Base-by-base conservation (phyloP, 2,329 filamentous ascomycete genomes). In the Fusarium sp. region DNA sequence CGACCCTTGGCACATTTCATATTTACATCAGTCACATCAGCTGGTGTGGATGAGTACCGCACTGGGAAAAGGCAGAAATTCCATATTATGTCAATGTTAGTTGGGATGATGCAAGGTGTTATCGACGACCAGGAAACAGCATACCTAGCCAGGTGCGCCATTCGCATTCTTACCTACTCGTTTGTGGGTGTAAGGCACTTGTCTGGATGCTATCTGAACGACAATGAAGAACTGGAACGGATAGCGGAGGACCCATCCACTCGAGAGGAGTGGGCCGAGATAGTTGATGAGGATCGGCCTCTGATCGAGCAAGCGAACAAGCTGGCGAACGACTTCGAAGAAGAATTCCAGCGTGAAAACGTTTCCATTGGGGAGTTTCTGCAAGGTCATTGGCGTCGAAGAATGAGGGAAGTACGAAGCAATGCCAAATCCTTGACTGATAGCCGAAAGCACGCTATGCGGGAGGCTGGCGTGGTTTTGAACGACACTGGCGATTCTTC, bases 41-140 rank as follows among this genome's bases (percentile, higher is more conserved):
- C 22, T 4, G 13, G 13, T 10, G 1, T 11, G 3, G 2, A 11
- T 11, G 4, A 5, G 9, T 11, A 31, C 13, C 10, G 10, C 10
- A 5, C 3, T n/a, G 0, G n/a, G 9, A 20, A 11, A 10, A 6
- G 10, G 10, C 4, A 20, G 18, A 18, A 17, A 8, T 3, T 20
- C 6, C n/a, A 11, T 20, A 11, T 13, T 8, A 18, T 39, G n/a
- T 18, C 36, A 10, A 17, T 13, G 24, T 6, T 28, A 24, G 15
- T 44, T 7, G 18, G n/a, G 15, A 1, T 26, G 6, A 15, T 44
- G 6, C 11, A n/a, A 14, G 42, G 7, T 15, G 6, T 8, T 17
- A 15, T 17, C 6, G 3, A 17, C 3, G 18, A 10, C 2, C 5
- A n/a, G n/a, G 18, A 53, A 18, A 2, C 2, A 15, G 17, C 50